Base-by-base conservation (phyloP, 306 rosid genomes). In the Elaeagnus macrophylla region DNA sequence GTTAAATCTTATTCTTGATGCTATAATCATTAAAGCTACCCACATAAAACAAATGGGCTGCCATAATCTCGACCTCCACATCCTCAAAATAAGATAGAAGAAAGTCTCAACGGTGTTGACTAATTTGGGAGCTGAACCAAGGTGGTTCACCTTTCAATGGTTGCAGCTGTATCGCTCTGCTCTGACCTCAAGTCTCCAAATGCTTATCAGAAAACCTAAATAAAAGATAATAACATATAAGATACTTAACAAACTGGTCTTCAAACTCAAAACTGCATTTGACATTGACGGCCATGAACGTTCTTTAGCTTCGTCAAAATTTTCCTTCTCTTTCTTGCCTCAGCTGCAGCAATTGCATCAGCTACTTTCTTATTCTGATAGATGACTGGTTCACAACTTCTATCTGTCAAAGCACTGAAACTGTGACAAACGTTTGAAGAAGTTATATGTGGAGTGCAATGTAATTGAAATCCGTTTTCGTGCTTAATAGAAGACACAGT, bases 261-360 rank as follows among this genome's bases (percentile, higher is more conserved):
- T 25, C 10, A 54, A 25, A 60, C 66, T 83, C 73, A 86, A 61
- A 74, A 81, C n/a, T 78, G 81, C 85, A 78, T 71, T 61, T 76
- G 68, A 50, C 78, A 80, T 39, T 80, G 96, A 37, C 84, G 89
- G 56, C 68, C 68, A 9, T 93, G 70, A 47, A 71, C 61, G 69
- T 66, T 72, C 80, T 84, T 93, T 42, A 87, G 64, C 82, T 79
- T 93, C 47, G 93, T 93, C 15, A 87, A 78, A 51, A 80, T 83
- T 75, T 75, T 93, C 65, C 99, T 81, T 75, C 89, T 78, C 94
- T 81, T 93, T 65, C 99, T 81, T 4, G 99, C 95, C 74, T 82
- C 95, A 5, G 94, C 85, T 1, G 99, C 94, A 52, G 89, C 85
- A 68, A 67, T 73, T 36, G 66, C 79, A 48, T 77, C 94, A 1